Evolutionary conservation across 768 basidiomycete species (phyloP), one percentile per base, ranked within the genome.

Genomic region (Sporobolomyces phaffii): DNA sequence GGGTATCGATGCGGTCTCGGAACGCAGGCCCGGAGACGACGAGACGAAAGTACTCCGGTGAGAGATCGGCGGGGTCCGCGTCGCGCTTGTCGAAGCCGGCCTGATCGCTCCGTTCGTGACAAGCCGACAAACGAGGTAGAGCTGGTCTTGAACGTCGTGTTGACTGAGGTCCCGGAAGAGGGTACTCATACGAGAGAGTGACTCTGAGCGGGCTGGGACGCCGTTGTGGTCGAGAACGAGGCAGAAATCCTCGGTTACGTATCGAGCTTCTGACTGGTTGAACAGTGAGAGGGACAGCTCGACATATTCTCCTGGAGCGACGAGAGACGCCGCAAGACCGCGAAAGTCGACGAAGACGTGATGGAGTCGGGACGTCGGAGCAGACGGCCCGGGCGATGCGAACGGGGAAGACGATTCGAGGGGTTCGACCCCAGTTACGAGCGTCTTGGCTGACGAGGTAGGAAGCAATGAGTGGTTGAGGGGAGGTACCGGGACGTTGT

Each of bases 281-380:
- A 89, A 98, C 10, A 98, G 82, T 15, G 91, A 92, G 80, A 98
- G 96, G 75, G 86, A 90, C 4, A 98, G 84, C 75, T 98, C 94
- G 18, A 87, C 90, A 0, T 88, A 89, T 78, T 98, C 94, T 14
- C 91, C 92, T 0, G 93, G 87, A 0, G 86, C 81, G 77, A 93
- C 97, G 2, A 87, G 87, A 9, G 87, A 88, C 20, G 91, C 94
- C 36, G 93, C 87, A 75, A 97, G 92, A 0, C 91, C 91, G 24
- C 90, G 87, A 13, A 97, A 78, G 72, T 98, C 93, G 68, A 98
- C 82, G 76, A 86, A 90, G 59, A 93, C 82, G 73, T 98, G 93
- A 75, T 88, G 92, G 77, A 92, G 92, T 69, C 87, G 87, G 49
- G 84, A 83, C 33, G 83, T 41, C 18, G 58, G 18, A 2, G 52